phyloP scores from a whole-genome alignment of 2,329 filamentous ascomycete species.

The Arthrobotrys iridis region DNA sequence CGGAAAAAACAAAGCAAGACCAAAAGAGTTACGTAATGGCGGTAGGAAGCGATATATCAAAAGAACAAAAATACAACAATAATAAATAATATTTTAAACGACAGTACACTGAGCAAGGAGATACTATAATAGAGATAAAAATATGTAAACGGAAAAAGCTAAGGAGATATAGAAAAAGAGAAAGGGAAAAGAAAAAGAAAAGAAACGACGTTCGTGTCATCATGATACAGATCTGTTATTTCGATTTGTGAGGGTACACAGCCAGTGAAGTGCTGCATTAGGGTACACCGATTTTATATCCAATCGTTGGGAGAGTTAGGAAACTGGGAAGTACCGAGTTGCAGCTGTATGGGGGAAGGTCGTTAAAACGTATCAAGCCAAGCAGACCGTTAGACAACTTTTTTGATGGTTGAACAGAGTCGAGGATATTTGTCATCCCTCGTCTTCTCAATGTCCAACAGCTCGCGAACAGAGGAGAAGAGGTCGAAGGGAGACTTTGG shows the following conservation, averaged over 20 bases:
- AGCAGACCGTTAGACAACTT: constrained; percentile 55
- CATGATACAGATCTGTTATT: constrained; percentile 53
- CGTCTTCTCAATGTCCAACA: constrained; percentile 55
- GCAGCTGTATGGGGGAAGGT: constrained; percentile 22
- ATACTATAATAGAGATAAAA: constrained; percentile 23
- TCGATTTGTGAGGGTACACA: constrained; percentile 22
- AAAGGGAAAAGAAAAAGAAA: constrained; percentile 54
- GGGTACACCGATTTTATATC: constrained; percentile 6
- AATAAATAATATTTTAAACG: constrained; percentile 51
- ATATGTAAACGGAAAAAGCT: constrained; percentile 17
- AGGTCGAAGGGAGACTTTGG: not conserved
- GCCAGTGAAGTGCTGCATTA: constrained; percentile 1
- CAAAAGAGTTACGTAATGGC: constrained; percentile 60
- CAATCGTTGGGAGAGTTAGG: constrained; percentile 18
- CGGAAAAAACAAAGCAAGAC: constrained; percentile 1
- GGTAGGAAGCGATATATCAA: constrained; percentile 13
- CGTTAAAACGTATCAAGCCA: constrained; percentile 53
- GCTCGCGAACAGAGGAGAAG: not conserved
- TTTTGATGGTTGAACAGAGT: constrained; percentile 55
- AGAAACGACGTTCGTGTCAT: constrained; percentile 51
- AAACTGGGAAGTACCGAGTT: not conserved
- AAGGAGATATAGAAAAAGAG: constrained; percentile 54
- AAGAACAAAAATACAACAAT: constrained; percentile 44
- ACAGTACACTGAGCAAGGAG: constrained; percentile 9
- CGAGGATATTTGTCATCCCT: constrained; percentile 48